Base-by-base conservation (phyloP, 257 asterid genomes). In the Solanum peruvianum region DNA sequence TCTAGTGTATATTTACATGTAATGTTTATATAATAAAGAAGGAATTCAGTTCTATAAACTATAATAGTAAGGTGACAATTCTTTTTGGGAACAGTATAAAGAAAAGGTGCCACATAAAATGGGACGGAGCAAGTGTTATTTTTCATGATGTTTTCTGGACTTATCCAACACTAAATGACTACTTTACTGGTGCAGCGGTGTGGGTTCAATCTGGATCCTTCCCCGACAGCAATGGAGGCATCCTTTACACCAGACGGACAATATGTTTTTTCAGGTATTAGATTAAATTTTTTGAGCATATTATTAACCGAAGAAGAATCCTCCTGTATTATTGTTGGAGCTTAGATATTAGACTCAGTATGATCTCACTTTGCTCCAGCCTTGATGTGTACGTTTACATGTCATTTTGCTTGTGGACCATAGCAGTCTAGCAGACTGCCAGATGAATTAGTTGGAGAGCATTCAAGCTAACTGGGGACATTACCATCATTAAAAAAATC, bases 161-260 rank as follows among this genome's bases (percentile, higher is more conserved):
- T 23, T 49, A 23, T 85, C 67, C 47, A 75, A 76, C 23, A 52
- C 49, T 87, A 35, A 37, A 60, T 13, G 18, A 45, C 16, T 52
- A 25, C 20, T 67, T 69, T 67, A 37, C 21, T 60, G 35, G 85
- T 89, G 90, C 94, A 97, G 99, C 96, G 92, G 27, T 92, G 97
- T 88, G 98, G 95, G 45, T 95, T 97, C 90, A 92, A 89, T 90
- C 90, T 96, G 94, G 99, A 96, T 85, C 90, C 97, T 20, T 94
- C 98, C 11, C 89, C 94, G 9, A 93, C 91, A 52, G 92, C 94
- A 35, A 91, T 93, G 29, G 99, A 96, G 90, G 98, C 99, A 83
- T 94, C 98, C 82, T 96, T 97, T 92, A 92, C 98, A 47, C 98
- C 99, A 71, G 99, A 97, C 88, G 99, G 99, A 88, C 97, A 95